Conservation (phyloP, 192 early-diverging fungal species). For the Tieghemiomyces parasiticus region DNA sequence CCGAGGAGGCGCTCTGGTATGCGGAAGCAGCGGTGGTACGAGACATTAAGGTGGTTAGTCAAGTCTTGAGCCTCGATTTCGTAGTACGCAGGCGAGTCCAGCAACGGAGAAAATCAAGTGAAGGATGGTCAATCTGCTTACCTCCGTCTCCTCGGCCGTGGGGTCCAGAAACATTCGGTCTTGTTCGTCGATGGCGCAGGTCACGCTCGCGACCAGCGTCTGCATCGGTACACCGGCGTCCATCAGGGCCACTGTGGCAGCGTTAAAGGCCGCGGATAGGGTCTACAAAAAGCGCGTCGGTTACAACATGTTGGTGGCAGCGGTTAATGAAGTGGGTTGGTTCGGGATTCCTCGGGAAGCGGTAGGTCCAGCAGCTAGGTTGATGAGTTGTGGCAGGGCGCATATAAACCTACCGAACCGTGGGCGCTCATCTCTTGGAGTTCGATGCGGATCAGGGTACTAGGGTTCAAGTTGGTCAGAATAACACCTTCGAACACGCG, state of each 20-base stretch:
- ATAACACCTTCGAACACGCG: slow-evolving; percentile 62
- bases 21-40: too few relatives aligned
- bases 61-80: too few relatives aligned
- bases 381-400: too few relatives aligned
- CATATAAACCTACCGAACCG: slow-evolving; percentile 60
- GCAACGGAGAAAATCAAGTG: not conserved
- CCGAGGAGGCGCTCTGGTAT: slow-evolving; percentile 41
- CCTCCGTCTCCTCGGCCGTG: slow-evolving; percentile 50
- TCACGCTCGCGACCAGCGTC: slow-evolving; percentile 46
- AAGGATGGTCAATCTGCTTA: slow-evolving; percentile 15
- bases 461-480: slow-evolving; percentile 65
- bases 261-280: slow-evolving; percentile 63
- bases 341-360: too few relatives aligned
- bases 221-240: slow-evolving; percentile 82
- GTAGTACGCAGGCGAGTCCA: not conserved
- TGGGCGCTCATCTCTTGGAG: slow-evolving; percentile 74
- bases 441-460: slow-evolving; percentile 75
- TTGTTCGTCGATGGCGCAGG: slow-evolving; percentile 47
- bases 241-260: slow-evolving; percentile 64
- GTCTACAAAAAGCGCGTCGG: too few relatives aligned
- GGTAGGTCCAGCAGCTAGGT: too few relatives aligned
- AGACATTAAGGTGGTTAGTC: too few relatives aligned
- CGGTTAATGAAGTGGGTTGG: too few relatives aligned
- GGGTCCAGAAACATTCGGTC: slow-evolving; percentile 63
- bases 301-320: too few relatives aligned